phyloP scores from a whole-genome alignment of 148 eudicot species.

The Camellia lanceoleosa region DNA sequence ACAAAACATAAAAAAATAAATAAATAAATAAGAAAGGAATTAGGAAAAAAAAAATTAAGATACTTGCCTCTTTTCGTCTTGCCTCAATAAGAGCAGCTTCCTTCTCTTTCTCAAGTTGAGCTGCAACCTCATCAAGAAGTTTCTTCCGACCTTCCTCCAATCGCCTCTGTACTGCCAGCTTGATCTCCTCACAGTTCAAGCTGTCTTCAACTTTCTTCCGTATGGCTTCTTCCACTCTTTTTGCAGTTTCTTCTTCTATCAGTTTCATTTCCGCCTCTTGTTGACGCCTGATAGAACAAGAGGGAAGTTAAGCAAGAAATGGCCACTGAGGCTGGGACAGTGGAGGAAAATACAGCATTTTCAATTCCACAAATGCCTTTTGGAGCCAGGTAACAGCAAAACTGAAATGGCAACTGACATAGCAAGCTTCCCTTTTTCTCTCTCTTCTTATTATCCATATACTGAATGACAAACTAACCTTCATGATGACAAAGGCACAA shows the following conservation, averaged over 20 bases:
- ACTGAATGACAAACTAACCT: constrained; percentile 58
- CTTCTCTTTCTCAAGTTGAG: constrained; percentile 82
- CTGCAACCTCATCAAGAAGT: constrained; percentile 67
- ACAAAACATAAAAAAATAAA: not conserved
- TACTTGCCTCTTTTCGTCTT: not conserved
- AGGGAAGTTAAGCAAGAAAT: constrained; percentile 27
- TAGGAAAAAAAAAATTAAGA: not conserved
- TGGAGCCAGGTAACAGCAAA: constrained; percentile 23
- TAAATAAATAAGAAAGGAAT: not conserved
- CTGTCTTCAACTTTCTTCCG: constrained; percentile 67
- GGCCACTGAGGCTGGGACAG: constrained; percentile 7
- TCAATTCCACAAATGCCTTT: constrained; percentile 16
- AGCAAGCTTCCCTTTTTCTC: constrained; percentile 4
- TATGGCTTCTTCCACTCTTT: constrained; percentile 79
- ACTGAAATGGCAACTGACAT: constrained; percentile 22
- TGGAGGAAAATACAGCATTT: constrained; percentile 13
- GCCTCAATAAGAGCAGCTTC: constrained; percentile 57
- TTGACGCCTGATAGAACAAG: constrained; percentile 62
- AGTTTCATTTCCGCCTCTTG: constrained; percentile 78
- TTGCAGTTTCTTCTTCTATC: constrained; percentile 87
- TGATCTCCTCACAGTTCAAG: constrained; percentile 68
- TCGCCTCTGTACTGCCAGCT: constrained; percentile 58
- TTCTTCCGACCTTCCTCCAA: constrained; percentile 78
- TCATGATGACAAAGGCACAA: constrained; percentile 45
- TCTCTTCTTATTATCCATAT: constrained; percentile 17